Conservation (phyloP, 2,329 filamentous ascomycete species). For the Verticillium klebahnii region DNA sequence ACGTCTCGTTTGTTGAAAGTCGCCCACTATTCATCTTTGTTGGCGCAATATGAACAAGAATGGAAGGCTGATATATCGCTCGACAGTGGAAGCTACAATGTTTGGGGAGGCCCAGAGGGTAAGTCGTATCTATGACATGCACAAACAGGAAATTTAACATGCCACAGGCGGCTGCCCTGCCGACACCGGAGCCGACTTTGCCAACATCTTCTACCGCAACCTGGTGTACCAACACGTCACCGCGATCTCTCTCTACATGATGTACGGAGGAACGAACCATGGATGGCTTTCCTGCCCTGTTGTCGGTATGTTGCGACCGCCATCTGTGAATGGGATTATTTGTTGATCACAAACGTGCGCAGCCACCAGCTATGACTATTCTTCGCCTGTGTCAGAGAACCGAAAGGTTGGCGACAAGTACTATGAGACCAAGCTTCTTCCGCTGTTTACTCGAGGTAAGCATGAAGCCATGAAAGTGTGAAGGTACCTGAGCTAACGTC, state of each 20-base stretch:
- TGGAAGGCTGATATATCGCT: not conserved
- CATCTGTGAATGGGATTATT: not conserved
- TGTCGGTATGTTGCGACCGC: slow-evolving; percentile 23
- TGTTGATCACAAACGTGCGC: not conserved
- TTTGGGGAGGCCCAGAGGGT: slow-evolving; percentile 55
- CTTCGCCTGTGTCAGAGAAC: slow-evolving; percentile 55
- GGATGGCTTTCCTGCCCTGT: slow-evolving; percentile 50
- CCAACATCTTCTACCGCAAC: slow-evolving; percentile 60
- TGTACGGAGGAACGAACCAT: slow-evolving; percentile 56
- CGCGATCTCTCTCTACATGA: slow-evolving; percentile 59
- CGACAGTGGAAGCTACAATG: slow-evolving; percentile 46
- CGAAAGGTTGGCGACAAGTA: slow-evolving; percentile 55
- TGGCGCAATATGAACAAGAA: not conserved
- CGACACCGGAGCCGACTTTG: slow-evolving; percentile 54
- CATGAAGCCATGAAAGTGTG: not conserved
- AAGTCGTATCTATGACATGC: not conserved
- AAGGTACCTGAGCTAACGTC: not conserved
- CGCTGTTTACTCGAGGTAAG: slow-evolving; percentile 47
- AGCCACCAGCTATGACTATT: slow-evolving; percentile 60
- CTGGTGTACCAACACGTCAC: slow-evolving; percentile 56
- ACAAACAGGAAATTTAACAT: not conserved
- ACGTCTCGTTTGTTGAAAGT: not conserved
- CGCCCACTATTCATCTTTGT: not conserved
- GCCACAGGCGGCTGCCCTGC: slow-evolving; percentile 38
- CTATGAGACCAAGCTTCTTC: slow-evolving; percentile 58